Conservation (phyloP, 768 basidiomycete genomes). For the Mycena vulgaris region DNA sequence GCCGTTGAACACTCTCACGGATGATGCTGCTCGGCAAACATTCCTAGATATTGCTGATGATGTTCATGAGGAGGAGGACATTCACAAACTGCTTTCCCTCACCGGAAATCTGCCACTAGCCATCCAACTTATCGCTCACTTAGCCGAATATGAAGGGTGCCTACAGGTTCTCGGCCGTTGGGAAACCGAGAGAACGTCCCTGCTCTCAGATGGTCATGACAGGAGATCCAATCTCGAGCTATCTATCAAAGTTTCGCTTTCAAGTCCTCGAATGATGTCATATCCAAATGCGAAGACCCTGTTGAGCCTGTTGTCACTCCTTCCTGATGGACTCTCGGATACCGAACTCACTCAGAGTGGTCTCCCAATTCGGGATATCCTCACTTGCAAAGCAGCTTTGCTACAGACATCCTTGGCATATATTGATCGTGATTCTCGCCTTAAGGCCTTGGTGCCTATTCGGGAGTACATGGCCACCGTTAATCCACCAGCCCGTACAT, state of each 20-base stretch:
- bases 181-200: slow-evolving; percentile 11
- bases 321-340: slow-evolving; percentile 18
- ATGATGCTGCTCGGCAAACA: slow-evolving; percentile 14
- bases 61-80: neutral
- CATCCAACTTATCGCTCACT: slow-evolving; percentile 5
- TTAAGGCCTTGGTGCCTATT: too few relatives aligned
- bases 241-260: slow-evolving; percentile 16
- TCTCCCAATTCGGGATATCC: slow-evolving; percentile 1
- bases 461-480: too few relatives aligned
- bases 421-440: too few relatives aligned
- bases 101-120: slow-evolving; percentile 25
- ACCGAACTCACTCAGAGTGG: neutral
- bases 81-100: neutral
- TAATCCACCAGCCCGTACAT: neutral
- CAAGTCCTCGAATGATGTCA: slow-evolving; percentile 9
- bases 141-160: slow-evolving; percentile 12
- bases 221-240: slow-evolving; percentile 13
- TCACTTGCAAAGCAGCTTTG: too few relatives aligned
- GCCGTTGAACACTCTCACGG: neutral
- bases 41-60: neutral
- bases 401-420: too few relatives aligned
- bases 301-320: slow-evolving; percentile 1
- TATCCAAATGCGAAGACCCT: neutral
- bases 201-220: too few relatives aligned
- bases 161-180: neutral